Evolutionary conservation across 208 protist species (phyloP).

Genomic region (Acanthamoeba healyi): DNA sequence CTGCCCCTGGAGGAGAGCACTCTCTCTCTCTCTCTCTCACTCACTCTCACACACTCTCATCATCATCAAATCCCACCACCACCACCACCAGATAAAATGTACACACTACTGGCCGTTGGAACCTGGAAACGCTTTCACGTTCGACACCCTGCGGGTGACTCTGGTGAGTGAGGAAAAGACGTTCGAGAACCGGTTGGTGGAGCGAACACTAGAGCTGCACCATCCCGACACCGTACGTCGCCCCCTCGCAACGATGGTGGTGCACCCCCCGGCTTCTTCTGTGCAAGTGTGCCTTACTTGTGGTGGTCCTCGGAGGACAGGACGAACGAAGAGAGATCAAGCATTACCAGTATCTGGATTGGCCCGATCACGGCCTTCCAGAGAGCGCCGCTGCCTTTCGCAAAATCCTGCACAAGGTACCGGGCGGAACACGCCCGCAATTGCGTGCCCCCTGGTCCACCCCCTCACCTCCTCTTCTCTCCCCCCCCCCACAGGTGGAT

Average conservation of each 20-base stretch:
- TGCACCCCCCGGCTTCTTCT: background rate
- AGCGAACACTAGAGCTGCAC: background rate
- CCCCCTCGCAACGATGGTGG: background rate
- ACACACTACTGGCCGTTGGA: constrained; percentile 74
- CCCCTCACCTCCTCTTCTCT: constrained; percentile 2
- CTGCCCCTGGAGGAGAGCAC: background rate
- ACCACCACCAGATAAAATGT: constrained; percentile 68
- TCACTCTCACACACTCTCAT: background rate
- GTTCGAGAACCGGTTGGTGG: background rate
- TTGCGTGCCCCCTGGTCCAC: background rate
- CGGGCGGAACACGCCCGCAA: background rate
- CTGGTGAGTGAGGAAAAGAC: constrained; percentile 32
- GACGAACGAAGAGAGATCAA: background rate
- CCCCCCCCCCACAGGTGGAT: background rate
- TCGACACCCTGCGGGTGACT: background rate
- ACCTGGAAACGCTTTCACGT: constrained; percentile 34
- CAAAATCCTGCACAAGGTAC: constrained; percentile 70
- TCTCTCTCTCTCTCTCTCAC: background rate
- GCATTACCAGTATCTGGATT: constrained; percentile 85
- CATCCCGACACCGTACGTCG: background rate
- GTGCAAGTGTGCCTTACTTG: too few species aligned
- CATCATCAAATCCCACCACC: background rate
- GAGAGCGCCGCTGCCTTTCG: constrained; percentile 73
- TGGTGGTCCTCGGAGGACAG: too few species aligned
- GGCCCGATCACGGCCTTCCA: constrained; percentile 84